Evolutionary conservation across 2,329 filamentous ascomycete species (phyloP).

Genomic region (Dactylonectria estremocensis): DNA sequence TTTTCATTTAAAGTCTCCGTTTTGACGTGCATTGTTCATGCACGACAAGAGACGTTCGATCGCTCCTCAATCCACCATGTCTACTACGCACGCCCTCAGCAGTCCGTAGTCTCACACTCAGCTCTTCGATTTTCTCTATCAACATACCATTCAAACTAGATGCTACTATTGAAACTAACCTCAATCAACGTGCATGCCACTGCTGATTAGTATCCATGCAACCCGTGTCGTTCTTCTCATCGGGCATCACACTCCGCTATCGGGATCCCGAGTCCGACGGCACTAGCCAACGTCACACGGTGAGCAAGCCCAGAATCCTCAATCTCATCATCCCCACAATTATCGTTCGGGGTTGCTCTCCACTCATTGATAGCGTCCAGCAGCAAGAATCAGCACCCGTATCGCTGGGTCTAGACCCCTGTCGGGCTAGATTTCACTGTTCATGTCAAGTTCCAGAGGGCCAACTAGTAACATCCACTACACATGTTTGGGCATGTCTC

Average conservation of each 20-base stretch:
- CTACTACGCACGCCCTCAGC: no score
- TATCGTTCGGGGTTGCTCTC: conserved; percentile 3
- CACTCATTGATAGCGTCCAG: conserved; percentile 10
- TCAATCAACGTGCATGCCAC: not conserved
- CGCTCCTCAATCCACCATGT: no score
- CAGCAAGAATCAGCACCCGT: not conserved
- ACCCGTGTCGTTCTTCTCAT: not conserved
- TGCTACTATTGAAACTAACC: not conserved
- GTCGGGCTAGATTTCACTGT: not conserved
- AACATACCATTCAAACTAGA: not conserved
- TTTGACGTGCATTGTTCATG: no score
- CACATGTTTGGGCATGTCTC: not conserved
- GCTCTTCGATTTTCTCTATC: not conserved
- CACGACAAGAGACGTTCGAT: no score
- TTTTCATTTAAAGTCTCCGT: no score
- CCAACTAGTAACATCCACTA: not conserved
- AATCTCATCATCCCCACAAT: conserved; percentile 2
- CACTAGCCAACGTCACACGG: not conserved
- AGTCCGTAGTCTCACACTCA: no score
- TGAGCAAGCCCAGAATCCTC: not conserved
- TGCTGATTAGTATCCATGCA: not conserved
- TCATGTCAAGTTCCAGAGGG: not conserved
- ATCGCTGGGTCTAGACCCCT: not conserved
- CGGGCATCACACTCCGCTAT: not conserved
- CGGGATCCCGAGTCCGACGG: not conserved